A percentile compares a stretch with the other conserved stretches of the same genome.
Conservation (phyloP, 2,329 filamentous ascomycete genomes). For the Blastomyces percursus region DNA sequence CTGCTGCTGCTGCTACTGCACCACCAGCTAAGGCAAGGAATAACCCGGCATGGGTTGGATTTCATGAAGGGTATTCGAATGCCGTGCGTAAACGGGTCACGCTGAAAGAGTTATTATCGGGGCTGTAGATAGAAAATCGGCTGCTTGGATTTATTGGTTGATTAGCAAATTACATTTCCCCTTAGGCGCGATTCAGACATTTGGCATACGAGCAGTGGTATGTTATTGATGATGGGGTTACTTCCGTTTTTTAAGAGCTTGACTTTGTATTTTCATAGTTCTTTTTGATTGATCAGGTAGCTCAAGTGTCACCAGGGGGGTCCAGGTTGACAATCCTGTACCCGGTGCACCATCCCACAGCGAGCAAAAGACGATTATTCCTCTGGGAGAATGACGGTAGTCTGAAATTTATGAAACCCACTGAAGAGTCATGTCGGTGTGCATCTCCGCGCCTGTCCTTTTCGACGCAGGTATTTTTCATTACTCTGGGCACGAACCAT, state of each 20-base stretch:
- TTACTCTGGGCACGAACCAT: not conserved
- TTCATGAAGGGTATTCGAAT: slow-evolving; percentile 83
- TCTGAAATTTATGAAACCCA: not conserved
- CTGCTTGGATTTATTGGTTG: not conserved
- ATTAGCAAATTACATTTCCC: not conserved
- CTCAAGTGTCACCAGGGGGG: not conserved
- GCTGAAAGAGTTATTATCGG: slow-evolving; percentile 60
- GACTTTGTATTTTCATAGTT: not conserved
- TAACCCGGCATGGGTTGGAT: slow-evolving; percentile 66
- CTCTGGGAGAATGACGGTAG: no score
- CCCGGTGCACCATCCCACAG: not conserved
- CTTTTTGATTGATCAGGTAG: not conserved
- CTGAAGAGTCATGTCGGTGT: not conserved
- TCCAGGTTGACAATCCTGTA: not conserved
- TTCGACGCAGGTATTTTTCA: not conserved
- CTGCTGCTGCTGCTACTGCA: not conserved
- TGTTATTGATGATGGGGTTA: not conserved
- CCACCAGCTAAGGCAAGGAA: not conserved
- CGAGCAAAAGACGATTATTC: not conserved
- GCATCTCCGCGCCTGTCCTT: not conserved
- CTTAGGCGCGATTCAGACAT: not conserved
- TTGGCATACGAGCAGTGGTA: not conserved
- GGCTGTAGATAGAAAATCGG: slow-evolving; percentile 18
- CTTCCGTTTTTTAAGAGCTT: not conserved
- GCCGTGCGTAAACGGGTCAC: slow-evolving; percentile 82